Base-by-base conservation (phyloP, 208 protist genomes). In the Wallacemonas sp. region DNA sequence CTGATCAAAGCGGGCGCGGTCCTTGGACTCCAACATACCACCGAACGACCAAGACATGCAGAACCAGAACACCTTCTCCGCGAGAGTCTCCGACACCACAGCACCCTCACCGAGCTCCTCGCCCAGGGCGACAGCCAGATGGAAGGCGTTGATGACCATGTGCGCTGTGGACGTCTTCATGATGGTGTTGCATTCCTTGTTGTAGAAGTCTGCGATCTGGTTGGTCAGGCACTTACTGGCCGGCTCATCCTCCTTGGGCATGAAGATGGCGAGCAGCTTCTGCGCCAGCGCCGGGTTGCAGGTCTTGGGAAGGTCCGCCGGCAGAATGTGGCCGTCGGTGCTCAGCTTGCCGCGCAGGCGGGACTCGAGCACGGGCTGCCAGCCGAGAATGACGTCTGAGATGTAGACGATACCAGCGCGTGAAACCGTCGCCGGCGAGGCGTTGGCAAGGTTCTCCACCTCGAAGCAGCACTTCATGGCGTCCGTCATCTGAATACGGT, bases 361-460 rank as follows among this genome's bases (percentile, higher is more conserved):
- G 32, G 91, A 91, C 71, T 95, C 81, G 19, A 96, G 69, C 42
- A 96, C 77, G 9, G 93, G 93, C 60, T 83, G 70, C 95, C 96
- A 99, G 46, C 97, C 97, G n/a, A 99, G 87, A 79, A 96, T 89
- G 6, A 93, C 81, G 26, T 94, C 86, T n/a, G 92, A 97, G 52
- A 99, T 96, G 83, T 96, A 99, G 73, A 99, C 95, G 72, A 99
- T 98, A 88, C 95, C 97, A 21, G 91, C 92, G 52, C 98, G 97
- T n/a, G 98, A 99, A 36, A 99, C 98, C 19, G 98, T 99, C 42
- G 98, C 98, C n/a, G 98, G 98, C 44, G 98, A 99, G 36, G 98
- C 98, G 82, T 99, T 99, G 44, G 92, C 94, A n/a, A 99, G 78
- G 76, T 98, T 98, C 74, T 98, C 93, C 27, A 98, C 85, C 89